Conservation (phyloP, 306 rosid genomes). For the Cicer yamashitae region DNA sequence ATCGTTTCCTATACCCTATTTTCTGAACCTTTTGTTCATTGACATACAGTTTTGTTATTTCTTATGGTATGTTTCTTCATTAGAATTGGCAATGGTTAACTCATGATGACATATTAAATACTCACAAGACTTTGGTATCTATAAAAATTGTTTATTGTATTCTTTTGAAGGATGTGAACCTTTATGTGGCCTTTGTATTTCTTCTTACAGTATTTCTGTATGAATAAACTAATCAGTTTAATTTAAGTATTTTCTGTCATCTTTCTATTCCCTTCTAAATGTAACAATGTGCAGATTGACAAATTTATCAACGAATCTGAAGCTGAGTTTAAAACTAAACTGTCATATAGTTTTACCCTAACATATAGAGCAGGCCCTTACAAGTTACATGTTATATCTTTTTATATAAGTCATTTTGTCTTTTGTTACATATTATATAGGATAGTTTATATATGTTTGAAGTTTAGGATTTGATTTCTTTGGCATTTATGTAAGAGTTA, state of each 20-base stretch:
- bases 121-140: background rate
- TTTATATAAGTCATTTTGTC: conserved; percentile 25
- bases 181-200: background rate
- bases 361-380: conserved; percentile 19
- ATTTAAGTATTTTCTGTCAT: too few species aligned
- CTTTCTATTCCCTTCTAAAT: too few species aligned
- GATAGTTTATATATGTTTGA: conserved; percentile 31
- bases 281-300: background rate
- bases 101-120: background rate
- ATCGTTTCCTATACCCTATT: background rate
- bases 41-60: conserved; percentile 5
- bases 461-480: conserved; percentile 34
- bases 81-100: conserved; percentile 4
- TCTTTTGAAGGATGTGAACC: too few species aligned
- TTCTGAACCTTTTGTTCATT: background rate
- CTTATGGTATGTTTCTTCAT: background rate
- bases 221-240: background rate
- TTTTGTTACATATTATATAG: conserved; percentile 4
- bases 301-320: conserved; percentile 19
- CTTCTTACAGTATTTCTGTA: background rate
- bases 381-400: background rate
- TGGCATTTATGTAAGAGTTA: conserved; percentile 28
- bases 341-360: conserved; percentile 18
- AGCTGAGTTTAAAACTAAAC: background rate
- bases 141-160: background rate